Evolutionary conservation across 2,329 filamentous ascomycete species (phyloP).

Genomic region (Phialophora macrospora): DNA sequence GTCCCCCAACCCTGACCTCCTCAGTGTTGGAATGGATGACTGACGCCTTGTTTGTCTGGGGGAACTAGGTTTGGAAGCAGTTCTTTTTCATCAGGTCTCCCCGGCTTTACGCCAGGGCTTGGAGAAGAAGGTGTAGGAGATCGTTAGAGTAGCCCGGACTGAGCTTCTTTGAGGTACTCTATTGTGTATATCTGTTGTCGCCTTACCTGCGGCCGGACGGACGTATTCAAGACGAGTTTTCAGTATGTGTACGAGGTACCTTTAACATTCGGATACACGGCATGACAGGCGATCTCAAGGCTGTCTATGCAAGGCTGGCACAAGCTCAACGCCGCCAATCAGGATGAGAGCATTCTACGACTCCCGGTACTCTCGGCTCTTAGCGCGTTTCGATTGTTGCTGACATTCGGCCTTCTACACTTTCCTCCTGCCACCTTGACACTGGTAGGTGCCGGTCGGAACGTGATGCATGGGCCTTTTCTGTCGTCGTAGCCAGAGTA

Average conservation of each 20-base stretch:
- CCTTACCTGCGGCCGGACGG: no score
- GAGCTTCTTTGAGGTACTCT: no score
- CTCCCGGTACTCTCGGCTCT: slow-evolving; percentile 1
- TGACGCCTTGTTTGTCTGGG: not conserved
- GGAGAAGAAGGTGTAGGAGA: not conserved
- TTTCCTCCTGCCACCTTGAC: not conserved
- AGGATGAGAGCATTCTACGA: not conserved
- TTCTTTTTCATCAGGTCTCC: not conserved
- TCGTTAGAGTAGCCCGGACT: not conserved
- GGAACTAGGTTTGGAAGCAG: not conserved
- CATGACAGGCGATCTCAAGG: no score
- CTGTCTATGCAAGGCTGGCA: no score
- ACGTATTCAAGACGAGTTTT: no score
- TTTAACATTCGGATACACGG: no score
- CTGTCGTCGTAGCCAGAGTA: not conserved
- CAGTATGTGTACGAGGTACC: no score
- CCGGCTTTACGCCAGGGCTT: not conserved
- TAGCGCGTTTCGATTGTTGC: not conserved
- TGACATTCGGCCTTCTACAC: not conserved
- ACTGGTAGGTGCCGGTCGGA: not conserved
- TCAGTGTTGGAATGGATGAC: not conserved
- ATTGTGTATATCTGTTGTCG: no score
- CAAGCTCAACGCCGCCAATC: no score
- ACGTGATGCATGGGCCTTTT: not conserved
- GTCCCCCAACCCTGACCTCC: not conserved